Evolutionary conservation across 129 eudicot species (phyloP).

Genomic region (Scalesia atractyloides): DNA sequence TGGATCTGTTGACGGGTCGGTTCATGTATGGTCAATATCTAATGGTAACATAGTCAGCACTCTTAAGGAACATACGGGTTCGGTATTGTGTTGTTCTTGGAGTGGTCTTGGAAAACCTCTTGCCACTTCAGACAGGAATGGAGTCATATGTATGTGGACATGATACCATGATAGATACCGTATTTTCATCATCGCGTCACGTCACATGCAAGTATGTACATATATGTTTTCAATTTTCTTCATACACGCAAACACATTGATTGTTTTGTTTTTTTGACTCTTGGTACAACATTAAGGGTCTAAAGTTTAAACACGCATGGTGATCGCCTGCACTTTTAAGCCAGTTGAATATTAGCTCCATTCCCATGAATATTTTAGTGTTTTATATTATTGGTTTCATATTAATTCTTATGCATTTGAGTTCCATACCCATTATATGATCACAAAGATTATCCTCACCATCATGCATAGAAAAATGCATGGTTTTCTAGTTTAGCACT

Average conservation of each 20-base stretch:
- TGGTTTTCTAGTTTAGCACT: too few relatives aligned
- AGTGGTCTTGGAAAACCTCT: slow-evolving; percentile 87
- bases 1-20: slow-evolving; percentile 88
- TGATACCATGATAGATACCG: slow-evolving; percentile 19
- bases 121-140: slow-evolving; percentile 78
- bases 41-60: slow-evolving; percentile 69
- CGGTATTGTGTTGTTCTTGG: slow-evolving; percentile 91
- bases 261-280: slow-evolving; percentile 23
- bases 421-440: not conserved
- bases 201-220: slow-evolving; percentile 26
- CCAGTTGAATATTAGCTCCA: slow-evolving; percentile 4
- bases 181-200: not conserved
- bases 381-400: not conserved
- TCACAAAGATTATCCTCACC: too few relatives aligned
- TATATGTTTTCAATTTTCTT: slow-evolving; percentile 8
- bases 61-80: slow-evolving; percentile 66
- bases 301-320: not conserved
- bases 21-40: slow-evolving; percentile 72
- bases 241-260: slow-evolving; percentile 9
- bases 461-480: too few relatives aligned
- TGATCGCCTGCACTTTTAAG: not conserved
- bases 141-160: slow-evolving; percentile 74
- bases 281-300: not conserved
- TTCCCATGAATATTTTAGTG: not conserved
- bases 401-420: not conserved